Base-by-base conservation (phyloP, 176 grass and related monocot species). In the Cenchrus purpureus region DNA sequence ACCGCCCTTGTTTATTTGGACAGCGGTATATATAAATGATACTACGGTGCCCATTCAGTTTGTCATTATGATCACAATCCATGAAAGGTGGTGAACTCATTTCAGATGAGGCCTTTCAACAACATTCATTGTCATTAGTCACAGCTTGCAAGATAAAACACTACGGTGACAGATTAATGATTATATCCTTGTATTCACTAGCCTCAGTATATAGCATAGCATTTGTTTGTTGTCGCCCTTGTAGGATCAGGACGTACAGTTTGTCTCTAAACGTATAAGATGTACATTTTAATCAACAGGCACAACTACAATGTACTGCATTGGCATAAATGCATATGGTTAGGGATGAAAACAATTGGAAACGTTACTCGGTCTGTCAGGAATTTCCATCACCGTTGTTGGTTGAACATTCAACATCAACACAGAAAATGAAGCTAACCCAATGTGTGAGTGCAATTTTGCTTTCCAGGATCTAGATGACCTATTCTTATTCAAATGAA, bases 381-480 rank as follows among this genome's bases (percentile, higher is more conserved):
- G 37, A 40, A 40, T 40, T 40, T 40, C 37, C 37, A 40, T 40
- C 37, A 40, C 37, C 37, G 55, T 53, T 72, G 42, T 12, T 72
- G 65, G 32, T 65, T 78, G 29, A 83, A 72, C 45, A 64, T 83
- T 78, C 12, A 54, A 88, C 70, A 66, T 60, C 56, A 46, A 49
- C 42, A 50, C 46, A 34, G 19, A 79, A 79, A 54, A 52, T 58
- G 37, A 79, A 88, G 68, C 16, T 50, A 52, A 73, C 25, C 73
- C 73, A 55, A 15, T 54, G 25, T 65, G 57, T 79, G 10, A 14
- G n/a, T 28, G 8, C 40, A 5, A 16, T 66, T 75, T 34, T 51
- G 14, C 12, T 73, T 73, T 64, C 14, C 28, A 59, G 54, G 9
- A 63, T 61, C 6, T 32, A 52, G 28, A 48, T 74, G 32, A 63